Evolutionary conservation across 2,329 filamentous ascomycete genomes (phyloP).

Genomic region (Aspergillus hiratsukae): DNA sequence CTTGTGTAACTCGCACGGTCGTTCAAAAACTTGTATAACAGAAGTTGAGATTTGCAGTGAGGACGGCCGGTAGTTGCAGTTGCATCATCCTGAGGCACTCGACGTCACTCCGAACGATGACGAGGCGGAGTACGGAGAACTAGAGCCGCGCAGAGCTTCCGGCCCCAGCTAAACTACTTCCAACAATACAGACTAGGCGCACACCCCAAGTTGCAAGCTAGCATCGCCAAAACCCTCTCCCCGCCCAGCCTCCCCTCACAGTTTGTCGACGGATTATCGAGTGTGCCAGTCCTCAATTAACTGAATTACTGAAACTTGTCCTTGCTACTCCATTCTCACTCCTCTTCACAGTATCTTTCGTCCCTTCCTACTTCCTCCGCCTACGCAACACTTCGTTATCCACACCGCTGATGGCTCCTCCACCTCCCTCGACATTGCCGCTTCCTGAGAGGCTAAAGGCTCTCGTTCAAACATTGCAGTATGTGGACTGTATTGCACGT

Average conservation of each 20-base stretch:
- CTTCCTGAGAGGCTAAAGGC: constrained; percentile 69
- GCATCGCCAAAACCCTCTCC: constrained; percentile 10
- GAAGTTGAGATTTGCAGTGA: background rate
- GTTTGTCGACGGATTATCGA: constrained; percentile 1
- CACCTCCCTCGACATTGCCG: constrained; percentile 64
- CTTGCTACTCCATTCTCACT: background rate
- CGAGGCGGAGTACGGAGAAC: background rate
- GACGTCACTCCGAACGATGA: constrained; percentile 1
- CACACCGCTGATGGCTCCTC: constrained; percentile 60
- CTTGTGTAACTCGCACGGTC: background rate
- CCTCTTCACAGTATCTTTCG: background rate
- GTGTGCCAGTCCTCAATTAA: constrained; percentile 12
- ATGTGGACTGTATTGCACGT: constrained; percentile 51
- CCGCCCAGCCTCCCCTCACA: constrained; percentile 17
- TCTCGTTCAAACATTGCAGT: constrained; percentile 88
- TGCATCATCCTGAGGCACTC: background rate
- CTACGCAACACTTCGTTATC: background rate
- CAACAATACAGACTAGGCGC: background rate
- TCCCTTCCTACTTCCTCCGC: constrained; percentile 2
- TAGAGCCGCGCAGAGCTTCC: background rate
- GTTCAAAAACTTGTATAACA: background rate
- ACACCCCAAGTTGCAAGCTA: background rate
- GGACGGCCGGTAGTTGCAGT: background rate
- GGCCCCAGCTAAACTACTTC: constrained; percentile 1
- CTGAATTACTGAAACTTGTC: background rate